phyloP scores from a whole-genome alignment of 768 basidiomycete genomes.

The Leccinellum rugosiceps region DNA sequence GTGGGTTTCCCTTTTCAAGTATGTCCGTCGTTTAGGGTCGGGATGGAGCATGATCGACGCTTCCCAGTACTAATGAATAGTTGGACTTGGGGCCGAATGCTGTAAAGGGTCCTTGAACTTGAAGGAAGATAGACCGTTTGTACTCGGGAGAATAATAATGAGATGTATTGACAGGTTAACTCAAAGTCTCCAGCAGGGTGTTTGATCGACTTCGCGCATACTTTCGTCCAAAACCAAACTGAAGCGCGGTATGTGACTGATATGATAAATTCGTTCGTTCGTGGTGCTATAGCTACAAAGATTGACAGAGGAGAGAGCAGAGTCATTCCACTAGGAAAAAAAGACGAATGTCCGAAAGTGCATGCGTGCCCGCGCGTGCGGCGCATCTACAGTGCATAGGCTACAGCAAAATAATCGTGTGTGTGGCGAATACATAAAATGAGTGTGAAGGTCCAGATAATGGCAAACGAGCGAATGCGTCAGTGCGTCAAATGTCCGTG shows the following conservation, averaged over 20 bases:
- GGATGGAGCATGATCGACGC: no score
- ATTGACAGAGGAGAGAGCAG: neutral
- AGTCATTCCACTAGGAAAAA: neutral
- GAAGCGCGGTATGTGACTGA: neutral
- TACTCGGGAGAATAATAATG: neutral
- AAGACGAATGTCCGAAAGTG: neutral
- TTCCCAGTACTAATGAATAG: no score
- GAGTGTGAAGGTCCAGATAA: slow-evolving; percentile 2
- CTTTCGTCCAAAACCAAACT: neutral
- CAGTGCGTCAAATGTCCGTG: neutral
- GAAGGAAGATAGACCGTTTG: neutral
- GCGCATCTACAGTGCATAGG: slow-evolving; percentile 3
- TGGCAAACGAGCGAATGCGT: neutral
- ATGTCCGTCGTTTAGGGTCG: neutral
- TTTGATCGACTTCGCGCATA: neutral
- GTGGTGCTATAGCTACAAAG: slow-evolving; percentile 14
- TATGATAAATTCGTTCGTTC: neutral
- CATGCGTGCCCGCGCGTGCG: neutral
- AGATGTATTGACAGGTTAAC: neutral
- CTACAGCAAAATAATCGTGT: slow-evolving; percentile 14
- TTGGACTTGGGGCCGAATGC: neutral
- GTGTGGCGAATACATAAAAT: neutral
- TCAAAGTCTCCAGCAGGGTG: neutral
- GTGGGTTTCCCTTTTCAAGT: neutral
- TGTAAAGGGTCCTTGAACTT: neutral